Base-by-base conservation (phyloP, 73 alveolate genomes). In the Blepharisma japonicum region DNA sequence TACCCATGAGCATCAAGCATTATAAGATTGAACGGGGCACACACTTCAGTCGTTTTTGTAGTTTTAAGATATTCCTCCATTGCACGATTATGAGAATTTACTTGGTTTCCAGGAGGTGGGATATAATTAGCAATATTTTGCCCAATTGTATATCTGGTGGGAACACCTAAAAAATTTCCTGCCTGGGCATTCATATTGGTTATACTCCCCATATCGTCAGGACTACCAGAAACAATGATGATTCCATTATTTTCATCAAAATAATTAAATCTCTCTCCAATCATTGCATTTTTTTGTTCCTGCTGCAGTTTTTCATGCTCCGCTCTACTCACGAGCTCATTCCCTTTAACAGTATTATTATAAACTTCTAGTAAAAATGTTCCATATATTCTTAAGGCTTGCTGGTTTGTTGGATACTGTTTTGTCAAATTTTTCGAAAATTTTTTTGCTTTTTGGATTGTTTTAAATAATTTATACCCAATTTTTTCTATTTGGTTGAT, bases 261-360 rank as follows among this genome's bases (percentile, higher is more conserved):
- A 25, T 61, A 61, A 25, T 61, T 61, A 25, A 61, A 61, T 25
- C 47, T 61, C 46, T 61, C 74, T 11, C 23, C n/a, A 25, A 14
- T 61, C 14, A n/a, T 9, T 20, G 18, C 49, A 20, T 14, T 61
- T 20, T 39, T n/a, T 9, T 14, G 18, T 61, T 61, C 74, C 47
- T 18, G 38, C 47, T 61, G 74, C 23, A 14, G 39, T 61, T 61
- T 61, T 25, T 61, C 74, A 61, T 61, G 74, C 23, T 61, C 74
- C 18, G 74, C 74, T 61, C 23, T 61, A 61, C 74, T 61, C 47
- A 61, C 47, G 18, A 61, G 47, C 4, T 61, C 74, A 25, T 61
- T 61, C 14, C 74, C 74, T 61, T 61, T 61, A 3, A 14, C 23
- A 39, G 39, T 61, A 25, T 61, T 39, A 61, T 61, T 61, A 32